Evolutionary conservation across 768 basidiomycete genomes (phyloP).

Genomic region (Leccinum fibrillosum): DNA sequence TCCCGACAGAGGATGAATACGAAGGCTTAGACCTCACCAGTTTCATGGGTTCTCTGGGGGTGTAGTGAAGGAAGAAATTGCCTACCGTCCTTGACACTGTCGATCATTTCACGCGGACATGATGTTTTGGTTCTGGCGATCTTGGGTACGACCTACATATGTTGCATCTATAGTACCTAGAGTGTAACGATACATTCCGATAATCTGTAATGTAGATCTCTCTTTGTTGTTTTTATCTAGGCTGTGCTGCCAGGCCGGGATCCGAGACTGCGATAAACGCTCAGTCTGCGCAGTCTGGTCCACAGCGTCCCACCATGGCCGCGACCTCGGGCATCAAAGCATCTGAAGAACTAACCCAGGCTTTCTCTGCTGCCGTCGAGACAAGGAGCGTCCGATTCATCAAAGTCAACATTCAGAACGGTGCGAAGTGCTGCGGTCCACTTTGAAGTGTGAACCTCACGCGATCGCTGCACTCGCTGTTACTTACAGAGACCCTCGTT

Average conservation of each 20-base stretch:
- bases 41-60: constrained; percentile 84
- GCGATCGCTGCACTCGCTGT: neutral
- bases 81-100: neutral
- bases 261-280: neutral
- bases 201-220: constrained; percentile 35
- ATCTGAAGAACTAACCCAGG: constrained; percentile 52
- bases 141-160: constrained; percentile 25
- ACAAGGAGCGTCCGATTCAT: constrained; percentile 60
- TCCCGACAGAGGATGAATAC: constrained; percentile 92
- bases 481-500: constrained; percentile 61
- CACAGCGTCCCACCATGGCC: constrained; percentile 47
- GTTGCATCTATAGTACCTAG: constrained; percentile 31
- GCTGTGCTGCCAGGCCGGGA: neutral
- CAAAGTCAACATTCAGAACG: constrained; percentile 73
- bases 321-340: constrained; percentile 69
- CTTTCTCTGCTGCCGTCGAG: constrained; percentile 58
- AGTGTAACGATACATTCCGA: constrained; percentile 30
- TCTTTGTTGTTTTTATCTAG: neutral
- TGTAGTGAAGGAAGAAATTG: constrained; percentile 31
- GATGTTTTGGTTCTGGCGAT: constrained; percentile 13
- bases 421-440: constrained; percentile 38
- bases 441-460: constrained; percentile 23
- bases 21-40: constrained; percentile 79
- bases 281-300: neutral
- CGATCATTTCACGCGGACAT: constrained; percentile 17